Conservation (phyloP, 257 asterid genomes). For the Penstemon newberryi region DNA sequence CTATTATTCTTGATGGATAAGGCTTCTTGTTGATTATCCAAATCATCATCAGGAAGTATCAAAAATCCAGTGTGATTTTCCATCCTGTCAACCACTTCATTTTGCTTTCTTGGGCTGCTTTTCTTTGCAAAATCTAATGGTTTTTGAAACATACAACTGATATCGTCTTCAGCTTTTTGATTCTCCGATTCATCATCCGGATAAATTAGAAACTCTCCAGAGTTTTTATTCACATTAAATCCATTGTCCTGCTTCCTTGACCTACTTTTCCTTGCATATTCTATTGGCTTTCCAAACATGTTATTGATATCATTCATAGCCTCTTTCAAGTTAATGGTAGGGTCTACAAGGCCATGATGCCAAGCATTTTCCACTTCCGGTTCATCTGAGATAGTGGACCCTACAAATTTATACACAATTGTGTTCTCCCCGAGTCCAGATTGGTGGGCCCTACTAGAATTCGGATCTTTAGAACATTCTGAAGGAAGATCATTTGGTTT, state of each 20-base stretch:
- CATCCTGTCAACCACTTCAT: slow-evolving; percentile 24
- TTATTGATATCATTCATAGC: slow-evolving; percentile 91
- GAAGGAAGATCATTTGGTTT: slow-evolving; percentile 45
- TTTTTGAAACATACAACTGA: slow-evolving; percentile 17
- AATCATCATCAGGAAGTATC: slow-evolving; percentile 69
- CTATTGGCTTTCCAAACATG: slow-evolving; percentile 96
- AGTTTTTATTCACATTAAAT: slow-evolving; percentile 33
- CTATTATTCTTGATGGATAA: slow-evolving; percentile 37
- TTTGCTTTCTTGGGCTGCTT: slow-evolving; percentile 22
- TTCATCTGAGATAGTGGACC: slow-evolving; percentile 81
- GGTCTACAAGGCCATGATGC: slow-evolving; percentile 95
- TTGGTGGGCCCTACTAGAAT: slow-evolving; percentile 43
- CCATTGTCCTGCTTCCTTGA: slow-evolving; percentile 49
- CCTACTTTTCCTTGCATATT: slow-evolving; percentile 73
- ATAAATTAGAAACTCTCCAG: slow-evolving; percentile 51
- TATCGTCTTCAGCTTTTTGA: slow-evolving; percentile 23
- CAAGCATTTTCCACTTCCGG: slow-evolving; percentile 85
- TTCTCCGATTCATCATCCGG: slow-evolving; percentile 49
- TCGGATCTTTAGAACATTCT: slow-evolving; percentile 38
- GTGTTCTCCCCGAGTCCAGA: slow-evolving; percentile 72
- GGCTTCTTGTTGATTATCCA: slow-evolving; percentile 41
- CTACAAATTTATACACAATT: slow-evolving; percentile 72
- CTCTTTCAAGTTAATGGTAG: slow-evolving; percentile 87
- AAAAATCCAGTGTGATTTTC: slow-evolving; percentile 42
- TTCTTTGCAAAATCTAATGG: slow-evolving; percentile 23